Evolutionary conservation across 2,329 filamentous ascomycete genomes (phyloP), one percentile per base, ranked within the genome.

Genomic region (Sporothrix mexicana): DNA sequence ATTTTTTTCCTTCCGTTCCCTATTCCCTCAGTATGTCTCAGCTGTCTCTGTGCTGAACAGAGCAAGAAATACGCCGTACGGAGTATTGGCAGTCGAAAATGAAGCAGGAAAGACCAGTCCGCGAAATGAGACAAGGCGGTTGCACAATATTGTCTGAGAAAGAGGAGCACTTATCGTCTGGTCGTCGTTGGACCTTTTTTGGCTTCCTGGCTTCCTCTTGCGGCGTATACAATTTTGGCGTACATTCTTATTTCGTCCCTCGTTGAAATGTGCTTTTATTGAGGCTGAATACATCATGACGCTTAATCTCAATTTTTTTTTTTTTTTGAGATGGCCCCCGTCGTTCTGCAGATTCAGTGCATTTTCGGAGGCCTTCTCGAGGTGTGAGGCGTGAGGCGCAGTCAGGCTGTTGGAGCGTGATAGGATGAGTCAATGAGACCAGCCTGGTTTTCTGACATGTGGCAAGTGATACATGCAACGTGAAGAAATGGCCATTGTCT

Each of bases 351-450:
- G 7, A 36, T 36, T 36, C 7, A 6, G 30, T 36, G 4, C 8
- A 3, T 64, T 64, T 20, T 3, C 17, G 15, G 59, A 45, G 36
- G 30, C 36, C 3, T 43, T 20, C 17, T 4, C 12, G 4, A 62
- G 55, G 59, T 2, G 59, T 64, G 59, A 66, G 61, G 61, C 20
- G 61, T 66, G 61, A 66, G 61, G 61, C 59, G 36, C 64, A 51
- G 64, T 36, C 64, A 10, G 59, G 36, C 25, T 59, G 25, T n/a
- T 36, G 13, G 55, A 36, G 41, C 15, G 41, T 17, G 41, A 47
- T 13, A 47, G 61, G 41, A 66, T 66, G 61, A 47, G 20, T 47
- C 41, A n/a, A 66, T 66, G 61, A 47, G 20, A 25, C 41, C 61
- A 66, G 41, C 61, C 61, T 45, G n/a, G 4, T 17, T 25, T 45